Evolutionary conservation across 2,329 filamentous ascomycete genomes (phyloP).

Genomic region (Calonectria pseudoreteaudii): DNA sequence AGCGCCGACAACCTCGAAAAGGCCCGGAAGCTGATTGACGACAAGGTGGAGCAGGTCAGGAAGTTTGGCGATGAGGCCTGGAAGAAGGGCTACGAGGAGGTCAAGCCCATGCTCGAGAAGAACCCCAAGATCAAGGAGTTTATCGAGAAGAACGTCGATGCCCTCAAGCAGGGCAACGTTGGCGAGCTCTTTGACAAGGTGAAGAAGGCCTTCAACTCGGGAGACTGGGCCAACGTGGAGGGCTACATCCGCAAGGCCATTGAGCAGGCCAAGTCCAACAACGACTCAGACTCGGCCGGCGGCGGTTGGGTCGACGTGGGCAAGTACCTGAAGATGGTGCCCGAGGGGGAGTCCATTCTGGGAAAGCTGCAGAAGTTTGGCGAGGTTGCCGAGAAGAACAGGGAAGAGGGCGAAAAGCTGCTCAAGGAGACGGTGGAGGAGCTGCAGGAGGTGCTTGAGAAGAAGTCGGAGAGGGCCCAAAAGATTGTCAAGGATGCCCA

Average conservation of each 20-base stretch:
- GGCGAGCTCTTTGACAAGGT: conserved; percentile 73
- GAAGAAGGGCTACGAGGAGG: conserved; percentile 77
- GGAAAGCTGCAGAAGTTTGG: conserved; percentile 74
- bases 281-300: conserved; percentile 48
- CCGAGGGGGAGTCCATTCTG: conserved; percentile 72
- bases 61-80: conserved; percentile 78
- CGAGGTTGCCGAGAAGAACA: conserved; percentile 75
- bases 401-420: conserved; percentile 76
- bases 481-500: conserved; percentile 68
- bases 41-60: conserved; percentile 76
- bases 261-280: conserved; percentile 60
- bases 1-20: conserved; percentile 64
- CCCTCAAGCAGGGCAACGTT: conserved; percentile 75
- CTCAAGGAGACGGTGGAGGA: conserved; percentile 77
- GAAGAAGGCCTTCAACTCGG: conserved; percentile 70
- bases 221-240: conserved; percentile 62
- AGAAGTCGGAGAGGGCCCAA: conserved; percentile 67
- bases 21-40: conserved; percentile 72
- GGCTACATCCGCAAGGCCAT: conserved; percentile 48
- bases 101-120: conserved; percentile 79
- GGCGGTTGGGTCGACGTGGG: conserved; percentile 63
- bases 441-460: conserved; percentile 72
- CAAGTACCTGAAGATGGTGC: conserved; percentile 74
- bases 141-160: conserved; percentile 76
- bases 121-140: conserved; percentile 80